A percentile compares a stretch with the other conserved stretches of the same genome.
These are phyloP conservation scores for Polygonum maritimum DNA, from an alignment of 148 eudicot genomes.

Conservation along the genomic window DNA sequence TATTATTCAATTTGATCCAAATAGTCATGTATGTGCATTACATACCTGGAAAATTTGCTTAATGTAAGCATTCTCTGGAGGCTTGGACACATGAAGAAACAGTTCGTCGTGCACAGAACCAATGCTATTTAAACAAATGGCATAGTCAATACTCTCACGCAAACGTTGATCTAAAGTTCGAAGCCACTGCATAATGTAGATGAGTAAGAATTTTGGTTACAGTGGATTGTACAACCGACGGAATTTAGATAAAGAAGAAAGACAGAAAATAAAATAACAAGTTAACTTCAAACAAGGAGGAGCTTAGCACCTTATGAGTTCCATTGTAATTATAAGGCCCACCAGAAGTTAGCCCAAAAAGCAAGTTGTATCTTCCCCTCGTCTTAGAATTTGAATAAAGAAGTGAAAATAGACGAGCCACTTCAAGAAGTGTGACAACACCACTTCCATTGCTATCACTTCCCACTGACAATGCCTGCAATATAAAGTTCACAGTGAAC, in stretches of 20 bases:
- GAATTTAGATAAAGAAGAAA: background rate
- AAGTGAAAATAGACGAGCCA: conserved; percentile 78
- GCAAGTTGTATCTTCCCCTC: conserved; percentile 89
- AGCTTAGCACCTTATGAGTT: conserved; percentile 66
- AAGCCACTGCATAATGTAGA: conserved; percentile 68
- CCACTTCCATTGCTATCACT: conserved; percentile 99
- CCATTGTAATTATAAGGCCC: conserved; percentile 99
- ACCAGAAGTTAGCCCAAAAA: conserved; percentile 95
- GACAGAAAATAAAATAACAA: background rate
- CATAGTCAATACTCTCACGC: conserved; percentile 93
- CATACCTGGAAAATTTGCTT: conserved; percentile 82
- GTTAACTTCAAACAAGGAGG: background rate
- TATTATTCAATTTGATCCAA: conserved; percentile 4
- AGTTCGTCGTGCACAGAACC: conserved; percentile 66
- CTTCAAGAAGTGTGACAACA: conserved; percentile 83
- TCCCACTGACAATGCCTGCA: conserved; percentile 83
- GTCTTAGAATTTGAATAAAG: conserved; percentile 92
- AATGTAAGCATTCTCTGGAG: conserved; percentile 90
- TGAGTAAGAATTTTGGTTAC: background rate
- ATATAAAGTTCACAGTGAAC: background rate
- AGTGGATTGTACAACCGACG: background rate
- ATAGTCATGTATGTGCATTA: background rate
- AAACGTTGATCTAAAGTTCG: conserved; percentile 88
- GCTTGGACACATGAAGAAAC: conserved; percentile 96
- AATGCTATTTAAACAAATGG: conserved; percentile 83